These are phyloP conservation scores for Acanthamoeba triangularis DNA, from an alignment of 208 protist species.

Conservation along the genomic window DNA sequence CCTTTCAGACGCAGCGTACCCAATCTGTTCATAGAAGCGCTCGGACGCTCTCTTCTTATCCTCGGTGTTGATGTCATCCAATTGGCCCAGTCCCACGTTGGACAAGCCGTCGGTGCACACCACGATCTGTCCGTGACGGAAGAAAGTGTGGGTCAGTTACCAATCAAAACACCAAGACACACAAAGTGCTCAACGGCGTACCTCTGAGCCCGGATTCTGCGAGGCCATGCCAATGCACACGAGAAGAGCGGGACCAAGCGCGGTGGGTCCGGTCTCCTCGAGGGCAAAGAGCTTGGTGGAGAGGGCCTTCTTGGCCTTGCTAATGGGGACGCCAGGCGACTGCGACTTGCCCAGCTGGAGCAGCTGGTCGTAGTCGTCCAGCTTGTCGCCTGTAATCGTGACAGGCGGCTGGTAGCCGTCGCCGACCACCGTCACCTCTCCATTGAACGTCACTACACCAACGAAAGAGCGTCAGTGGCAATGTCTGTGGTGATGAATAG, in stretches of 20 bases:
- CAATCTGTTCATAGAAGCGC: slow-evolving; percentile 50
- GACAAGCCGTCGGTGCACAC: slow-evolving; percentile 75
- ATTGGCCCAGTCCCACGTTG: slow-evolving; percentile 68
- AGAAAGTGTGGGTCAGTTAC: no score
- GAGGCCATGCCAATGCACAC: slow-evolving; percentile 74
- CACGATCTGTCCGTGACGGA: no score
- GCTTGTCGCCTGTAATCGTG: slow-evolving; percentile 78
- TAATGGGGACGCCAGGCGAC: not conserved
- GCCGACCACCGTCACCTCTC: slow-evolving; percentile 60
- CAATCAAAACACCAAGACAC: no score
- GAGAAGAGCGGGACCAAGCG: slow-evolving; percentile 68
- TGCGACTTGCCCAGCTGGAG: not conserved
- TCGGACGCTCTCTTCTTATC: not conserved
- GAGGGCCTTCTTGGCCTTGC: slow-evolving; percentile 4
- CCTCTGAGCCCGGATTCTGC: slow-evolving; percentile 55
- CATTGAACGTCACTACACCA: not conserved
- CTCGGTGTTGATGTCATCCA: slow-evolving; percentile 64
- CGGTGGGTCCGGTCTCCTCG: slow-evolving; percentile 72
- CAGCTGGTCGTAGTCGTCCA: slow-evolving; percentile 72
- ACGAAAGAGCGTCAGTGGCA: no score
- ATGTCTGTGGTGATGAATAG: no score
- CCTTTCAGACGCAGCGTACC: no score
- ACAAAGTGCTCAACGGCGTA: no score
- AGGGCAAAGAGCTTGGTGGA: slow-evolving; percentile 51
- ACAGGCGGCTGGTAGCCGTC: slow-evolving; percentile 70